These are phyloP conservation scores for Pistacia vera DNA, from an alignment of 345 rosid genomes.

Conservation along the genomic window DNA sequence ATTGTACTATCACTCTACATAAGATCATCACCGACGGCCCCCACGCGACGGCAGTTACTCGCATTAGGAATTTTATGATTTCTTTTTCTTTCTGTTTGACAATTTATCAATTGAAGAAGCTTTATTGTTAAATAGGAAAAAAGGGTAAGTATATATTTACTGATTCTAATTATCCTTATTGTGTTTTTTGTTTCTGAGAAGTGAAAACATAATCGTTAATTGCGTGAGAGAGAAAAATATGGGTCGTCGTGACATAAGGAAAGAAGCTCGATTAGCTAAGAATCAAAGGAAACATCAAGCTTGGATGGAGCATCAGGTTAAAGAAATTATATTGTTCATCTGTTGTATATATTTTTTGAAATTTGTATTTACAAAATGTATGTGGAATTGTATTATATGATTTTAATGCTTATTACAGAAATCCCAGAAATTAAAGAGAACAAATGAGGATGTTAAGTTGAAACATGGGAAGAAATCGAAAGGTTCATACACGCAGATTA, in stretches of 20 bases:
- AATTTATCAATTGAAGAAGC: too few relatives aligned
- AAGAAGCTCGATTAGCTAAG: conserved; percentile 56
- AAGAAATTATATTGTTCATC: background rate
- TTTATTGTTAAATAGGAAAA: background rate
- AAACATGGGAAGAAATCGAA: conserved; percentile 25
- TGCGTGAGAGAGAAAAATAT: background rate
- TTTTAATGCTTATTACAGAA: conserved; percentile 36
- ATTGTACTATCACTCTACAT: too few relatives aligned
- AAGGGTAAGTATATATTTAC: background rate
- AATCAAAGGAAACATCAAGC: conserved; percentile 51
- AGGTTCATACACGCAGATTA: conserved; percentile 4
- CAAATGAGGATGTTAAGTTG: conserved; percentile 9
- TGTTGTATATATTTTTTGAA: background rate
- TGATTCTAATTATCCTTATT: background rate
- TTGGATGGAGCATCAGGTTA: conserved; percentile 70
- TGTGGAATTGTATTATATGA: background rate
- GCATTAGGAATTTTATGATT: too few relatives aligned
- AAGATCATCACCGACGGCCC: too few relatives aligned
- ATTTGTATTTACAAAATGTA: background rate
- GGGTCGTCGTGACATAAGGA: conserved; percentile 62
- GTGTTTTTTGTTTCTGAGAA: background rate
- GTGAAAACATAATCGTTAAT: background rate
- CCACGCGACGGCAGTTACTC: too few relatives aligned
- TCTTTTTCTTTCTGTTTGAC: too few relatives aligned
- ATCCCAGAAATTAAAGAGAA: conserved; percentile 41